Evolutionary conservation across 768 basidiomycete species (phyloP).

Genomic region (Calocera viscosa): DNA sequence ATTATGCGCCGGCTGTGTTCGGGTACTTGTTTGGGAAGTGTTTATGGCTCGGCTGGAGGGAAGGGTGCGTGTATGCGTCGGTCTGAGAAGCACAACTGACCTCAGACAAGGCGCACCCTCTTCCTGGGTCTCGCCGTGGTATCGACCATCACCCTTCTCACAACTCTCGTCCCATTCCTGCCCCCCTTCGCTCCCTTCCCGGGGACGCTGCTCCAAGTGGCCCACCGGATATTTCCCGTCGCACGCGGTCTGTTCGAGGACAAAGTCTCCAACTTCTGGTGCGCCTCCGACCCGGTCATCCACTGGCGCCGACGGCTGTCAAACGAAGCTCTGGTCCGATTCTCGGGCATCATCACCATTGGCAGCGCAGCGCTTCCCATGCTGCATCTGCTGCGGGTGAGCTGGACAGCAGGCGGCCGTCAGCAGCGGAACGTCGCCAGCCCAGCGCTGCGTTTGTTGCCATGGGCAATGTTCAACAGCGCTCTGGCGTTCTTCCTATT

Average conservation of each 20-base stretch:
- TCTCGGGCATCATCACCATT: slow-evolving; percentile 55
- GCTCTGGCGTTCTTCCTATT: slow-evolving; percentile 92
- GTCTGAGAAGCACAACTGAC: slow-evolving; percentile 11
- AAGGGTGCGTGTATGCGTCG: slow-evolving; percentile 43
- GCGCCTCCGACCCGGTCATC: slow-evolving; percentile 74
- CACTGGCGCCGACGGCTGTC: slow-evolving; percentile 61
- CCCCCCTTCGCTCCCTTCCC: slow-evolving; percentile 38
- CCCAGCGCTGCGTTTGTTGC: slow-evolving; percentile 55
- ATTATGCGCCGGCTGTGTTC: slow-evolving; percentile 88
- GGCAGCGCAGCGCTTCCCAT: slow-evolving; percentile 46
- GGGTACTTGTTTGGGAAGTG: slow-evolving; percentile 85
- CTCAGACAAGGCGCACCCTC: slow-evolving; percentile 32
- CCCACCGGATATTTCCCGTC: slow-evolving; percentile 83
- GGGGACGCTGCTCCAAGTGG: slow-evolving; percentile 43
- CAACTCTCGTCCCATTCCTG: slow-evolving; percentile 72
- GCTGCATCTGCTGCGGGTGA: slow-evolving; percentile 22
- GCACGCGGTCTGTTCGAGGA: slow-evolving; percentile 84
- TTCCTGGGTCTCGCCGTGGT: slow-evolving; percentile 55
- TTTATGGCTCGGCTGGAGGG: slow-evolving; percentile 53
- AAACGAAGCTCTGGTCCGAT: slow-evolving; percentile 41
- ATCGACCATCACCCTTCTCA: slow-evolving; percentile 48
- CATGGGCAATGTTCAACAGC: slow-evolving; percentile 64
- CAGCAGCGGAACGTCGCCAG: slow-evolving; percentile 25
- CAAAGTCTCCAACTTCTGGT: slow-evolving; percentile 98
- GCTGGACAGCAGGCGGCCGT: slow-evolving; percentile 13